Percentiles rank a stretch among this genome's conserved stretches.
Conservation (phyloP, 1,284 basidiomycete genomes). For the Ceratobasidium sp. region DNA sequence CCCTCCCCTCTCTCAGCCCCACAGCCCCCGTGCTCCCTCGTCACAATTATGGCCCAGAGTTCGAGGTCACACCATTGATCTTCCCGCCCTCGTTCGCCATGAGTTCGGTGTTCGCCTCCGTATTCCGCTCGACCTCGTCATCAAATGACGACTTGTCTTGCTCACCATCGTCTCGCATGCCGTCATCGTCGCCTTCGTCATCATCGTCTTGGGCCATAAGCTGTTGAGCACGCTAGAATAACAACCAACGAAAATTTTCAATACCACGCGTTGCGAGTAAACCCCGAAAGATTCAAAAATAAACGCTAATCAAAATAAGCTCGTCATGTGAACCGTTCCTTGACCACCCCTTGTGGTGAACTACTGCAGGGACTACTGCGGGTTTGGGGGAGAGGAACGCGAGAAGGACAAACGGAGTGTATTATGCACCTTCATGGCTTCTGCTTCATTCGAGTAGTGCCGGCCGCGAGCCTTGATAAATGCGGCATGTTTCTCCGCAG, state of each 20-base stretch:
- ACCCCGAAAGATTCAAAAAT: slow-evolving; percentile 39
- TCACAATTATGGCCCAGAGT: slow-evolving; percentile 16
- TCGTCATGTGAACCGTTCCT: slow-evolving; percentile 26
- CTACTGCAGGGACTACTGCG: slow-evolving; percentile 10
- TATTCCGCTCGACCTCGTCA: slow-evolving; percentile 41
- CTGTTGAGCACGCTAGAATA: slow-evolving; percentile 67
- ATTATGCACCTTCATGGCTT: slow-evolving; percentile 82
- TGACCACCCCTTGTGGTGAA: slow-evolving; percentile 10
- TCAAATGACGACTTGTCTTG: slow-evolving; percentile 48
- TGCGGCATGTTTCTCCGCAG: slow-evolving; percentile 81
- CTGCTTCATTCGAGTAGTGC: slow-evolving; percentile 92
- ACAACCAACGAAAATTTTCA: slow-evolving; percentile 42
- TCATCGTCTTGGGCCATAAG: slow-evolving; percentile 77
- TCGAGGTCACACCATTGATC: slow-evolving; percentile 29
- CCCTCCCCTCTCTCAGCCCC: slow-evolving; percentile 12
- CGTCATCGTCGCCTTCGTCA: slow-evolving; percentile 55
- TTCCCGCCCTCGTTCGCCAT: slow-evolving; percentile 12
- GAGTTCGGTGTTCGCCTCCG: slow-evolving; percentile 41
- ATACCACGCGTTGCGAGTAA: slow-evolving; percentile 15
- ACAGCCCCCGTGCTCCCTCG: background rate
- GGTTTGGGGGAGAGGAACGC: slow-evolving; percentile 12
- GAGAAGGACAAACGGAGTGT: slow-evolving; percentile 45
- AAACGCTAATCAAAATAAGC: slow-evolving; percentile 36
- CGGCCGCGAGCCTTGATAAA: slow-evolving; percentile 84
- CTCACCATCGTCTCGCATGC: slow-evolving; percentile 51